Evolutionary conservation across 768 basidiomycete genomes (phyloP), one percentile per base, ranked within the genome.

Genomic region (Rhodotorula graminis): DNA sequence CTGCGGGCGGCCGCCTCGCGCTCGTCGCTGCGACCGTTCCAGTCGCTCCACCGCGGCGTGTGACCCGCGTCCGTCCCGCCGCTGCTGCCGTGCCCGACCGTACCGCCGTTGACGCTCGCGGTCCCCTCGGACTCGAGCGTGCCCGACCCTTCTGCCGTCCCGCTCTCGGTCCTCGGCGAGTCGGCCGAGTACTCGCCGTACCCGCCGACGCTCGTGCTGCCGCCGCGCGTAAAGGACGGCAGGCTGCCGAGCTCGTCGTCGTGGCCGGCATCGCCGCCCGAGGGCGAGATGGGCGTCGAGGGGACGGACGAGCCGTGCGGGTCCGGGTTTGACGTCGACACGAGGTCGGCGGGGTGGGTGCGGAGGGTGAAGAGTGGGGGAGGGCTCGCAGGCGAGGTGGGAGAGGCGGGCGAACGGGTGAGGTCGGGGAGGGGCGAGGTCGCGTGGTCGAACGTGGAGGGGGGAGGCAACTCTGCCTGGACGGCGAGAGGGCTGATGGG

Each of bases 341-440:
- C 67, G 33, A 72, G 71, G 61, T 75, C 74, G 33, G 74, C 74
- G 10, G 74, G 74, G 33, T 72, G 74, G 2, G 70, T 71, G 15
- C 68, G 68, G 14, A 67, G 42, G 19, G 37, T 44, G 23, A n/a
- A 21, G 15, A 25, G 50, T 12, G 50, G 50, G 50, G 50, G 49
- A 46, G 44, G 44, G 44, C 14, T 18, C 14, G 14, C 44, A 3
- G 18, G 14, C 49, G 10, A 37, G 37, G 37, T 37, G 37, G 37
- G 49, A 29, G 44, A 50, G 15, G 25, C 12, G 29, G 15, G 57
- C 16, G 40, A 18, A 12, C 18, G 50, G 4, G 59, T 19, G 18
- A 33, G 23, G 27, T 40, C 29, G 18, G 59, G 60, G 15, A n/a
- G 18, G 23, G n/a, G 10, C 4, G 47, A 9, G 5, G 47, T 3